Evolutionary conservation across 192 early-diverging fungal species (phyloP).

Genomic region (Podila clonocystis): DNA sequence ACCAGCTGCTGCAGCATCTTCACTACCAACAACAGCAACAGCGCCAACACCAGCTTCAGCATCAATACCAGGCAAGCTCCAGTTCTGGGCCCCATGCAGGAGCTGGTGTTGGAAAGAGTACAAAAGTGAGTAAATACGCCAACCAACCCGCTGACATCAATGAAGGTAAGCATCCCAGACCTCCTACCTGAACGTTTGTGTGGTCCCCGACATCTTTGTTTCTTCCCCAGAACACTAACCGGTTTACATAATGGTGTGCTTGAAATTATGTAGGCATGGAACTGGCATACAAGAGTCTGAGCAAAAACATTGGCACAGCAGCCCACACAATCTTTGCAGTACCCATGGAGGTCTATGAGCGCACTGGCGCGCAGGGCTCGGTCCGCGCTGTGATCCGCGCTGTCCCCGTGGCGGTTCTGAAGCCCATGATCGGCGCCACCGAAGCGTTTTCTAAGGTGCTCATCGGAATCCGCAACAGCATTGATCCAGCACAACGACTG

Average conservation of each 20-base stretch:
- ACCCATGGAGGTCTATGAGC: slow-evolving; percentile 84
- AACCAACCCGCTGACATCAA: slow-evolving; percentile 85
- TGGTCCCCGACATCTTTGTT: neutral
- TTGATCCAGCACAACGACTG: slow-evolving; percentile 82
- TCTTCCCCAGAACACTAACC: neutral
- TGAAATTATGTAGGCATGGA: slow-evolving; percentile 62
- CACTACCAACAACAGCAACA: slow-evolving; percentile 23
- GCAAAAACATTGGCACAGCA: slow-evolving; percentile 82
- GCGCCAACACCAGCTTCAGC: slow-evolving; percentile 5
- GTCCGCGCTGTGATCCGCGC: slow-evolving; percentile 75
- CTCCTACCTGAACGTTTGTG: neutral
- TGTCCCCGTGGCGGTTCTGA: slow-evolving; percentile 91
- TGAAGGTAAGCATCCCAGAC: slow-evolving; percentile 60
- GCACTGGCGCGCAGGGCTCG: slow-evolving; percentile 61
- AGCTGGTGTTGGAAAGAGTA: slow-evolving; percentile 22
- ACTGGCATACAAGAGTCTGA: slow-evolving; percentile 82
- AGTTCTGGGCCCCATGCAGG: neutral
- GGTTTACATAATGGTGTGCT: neutral
- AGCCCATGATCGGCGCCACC: slow-evolving; percentile 95
- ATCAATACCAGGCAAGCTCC: slow-evolving; percentile 5
- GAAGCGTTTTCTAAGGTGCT: slow-evolving; percentile 94
- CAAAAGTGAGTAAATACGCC: slow-evolving; percentile 79
- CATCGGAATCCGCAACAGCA: slow-evolving; percentile 88
- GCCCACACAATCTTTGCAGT: slow-evolving; percentile 91
- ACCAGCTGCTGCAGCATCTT: slow-evolving; percentile 36